Evolutionary conservation across 108 stramenopile species (phyloP), one percentile per base, ranked within the genome.

Genomic region (Fragilaria crotonensis): DNA sequence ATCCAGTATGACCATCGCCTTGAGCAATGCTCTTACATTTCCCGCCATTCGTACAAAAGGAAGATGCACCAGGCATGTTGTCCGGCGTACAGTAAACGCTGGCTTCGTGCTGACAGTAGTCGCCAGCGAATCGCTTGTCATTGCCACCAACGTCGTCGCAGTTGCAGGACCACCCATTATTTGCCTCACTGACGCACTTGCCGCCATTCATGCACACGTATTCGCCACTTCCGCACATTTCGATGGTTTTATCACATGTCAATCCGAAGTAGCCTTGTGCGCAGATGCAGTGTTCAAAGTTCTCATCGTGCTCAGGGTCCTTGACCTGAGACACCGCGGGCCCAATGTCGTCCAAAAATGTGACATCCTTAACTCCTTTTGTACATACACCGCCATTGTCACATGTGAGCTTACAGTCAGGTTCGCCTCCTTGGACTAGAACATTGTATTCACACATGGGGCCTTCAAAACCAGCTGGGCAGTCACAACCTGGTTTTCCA

Each of bases 131-230:
- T 19, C 22, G 23, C 7, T 25, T 50, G 2, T 26, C n/a, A 7
- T 20, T 26, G n/a, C 26, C 26, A 9, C 58, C 73, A 25, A 45
- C 54, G 28, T 56, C n/a, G 33, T 68, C 60, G 52, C 81, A 83
- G 47, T 83, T 77, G 51, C 81, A 83, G 2, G 27, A 54, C 53
- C 52, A 64, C 31, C 23, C 32, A 4, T 59, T 62, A 50, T 59
- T 50, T 19, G 30, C 32, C 3, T 60, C 23, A 0, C 20, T 25
- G 18, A 71, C 47, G 45, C 81, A 83, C 36, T 53, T 59, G 20
- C 71, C 67, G 17, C 81, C 81, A 58, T 83, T 62, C 26, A 83
- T 31, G 48, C 81, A 83, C 33, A 75, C 61, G 44, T 72, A 67
- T n/a, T 76, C 75, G 7, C 68, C 64, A 19, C 68, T 69, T 0